These are phyloP conservation scores for Gilbertella persicaria DNA, from an alignment of 371 early-diverging fungal genomes.

Conservation along the genomic window DNA sequence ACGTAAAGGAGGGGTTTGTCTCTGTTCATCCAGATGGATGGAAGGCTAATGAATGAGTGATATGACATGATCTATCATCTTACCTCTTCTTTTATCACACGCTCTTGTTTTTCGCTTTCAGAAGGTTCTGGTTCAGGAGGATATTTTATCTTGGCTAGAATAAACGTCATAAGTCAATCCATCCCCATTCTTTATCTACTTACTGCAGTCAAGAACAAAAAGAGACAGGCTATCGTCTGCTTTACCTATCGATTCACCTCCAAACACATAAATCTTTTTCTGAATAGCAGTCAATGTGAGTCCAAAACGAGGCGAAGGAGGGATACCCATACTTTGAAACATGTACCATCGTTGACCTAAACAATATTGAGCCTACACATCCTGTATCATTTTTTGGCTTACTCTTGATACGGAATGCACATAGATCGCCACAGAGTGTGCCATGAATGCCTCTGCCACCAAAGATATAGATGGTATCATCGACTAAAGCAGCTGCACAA, in stretches of 20 bases:
- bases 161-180: neutral
- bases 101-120: conserved; percentile 2
- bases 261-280: conserved; percentile 59
- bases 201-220: conserved; percentile 64
- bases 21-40: neutral
- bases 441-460: conserved; percentile 64
- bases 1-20: neutral
- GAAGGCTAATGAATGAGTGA: neutral
- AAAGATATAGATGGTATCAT: conserved; percentile 69
- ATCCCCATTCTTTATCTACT: neutral
- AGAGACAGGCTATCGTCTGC: conserved; percentile 44
- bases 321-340: conserved; percentile 62
- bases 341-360: conserved; percentile 67
- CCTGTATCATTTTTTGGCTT: conserved; percentile 7
- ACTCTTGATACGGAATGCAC: conserved; percentile 64
- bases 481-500: conserved; percentile 60
- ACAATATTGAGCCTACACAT: conserved; percentile 4
- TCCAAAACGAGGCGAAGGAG: conserved; percentile 61
- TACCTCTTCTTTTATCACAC: too few species aligned
- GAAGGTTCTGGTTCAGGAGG: conserved; percentile 19
- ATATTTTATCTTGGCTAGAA: conserved; percentile 54
- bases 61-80: too few species aligned
- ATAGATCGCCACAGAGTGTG: conserved; percentile 58
- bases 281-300: conserved; percentile 57
- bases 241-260: conserved; percentile 50